Evolutionary conservation across 257 asterid species (phyloP).

Genomic region (Nicotiana noctiflora): DNA sequence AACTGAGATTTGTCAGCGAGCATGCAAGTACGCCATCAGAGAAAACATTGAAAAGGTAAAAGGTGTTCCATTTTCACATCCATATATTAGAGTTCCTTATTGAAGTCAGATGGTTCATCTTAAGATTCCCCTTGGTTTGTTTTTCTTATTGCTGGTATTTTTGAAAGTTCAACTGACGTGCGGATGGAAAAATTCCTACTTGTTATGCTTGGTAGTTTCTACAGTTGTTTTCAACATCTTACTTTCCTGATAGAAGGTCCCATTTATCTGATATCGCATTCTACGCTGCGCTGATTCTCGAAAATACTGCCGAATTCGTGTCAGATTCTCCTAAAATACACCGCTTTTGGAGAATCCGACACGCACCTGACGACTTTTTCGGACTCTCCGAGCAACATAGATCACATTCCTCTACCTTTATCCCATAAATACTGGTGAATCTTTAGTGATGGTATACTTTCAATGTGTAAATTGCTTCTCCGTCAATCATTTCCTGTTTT

Average conservation of each 20-base stretch:
- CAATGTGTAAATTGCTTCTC: not conserved
- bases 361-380: no score
- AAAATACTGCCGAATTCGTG: no score
- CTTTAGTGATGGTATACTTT: no score
- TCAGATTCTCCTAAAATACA: no score
- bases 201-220: not conserved
- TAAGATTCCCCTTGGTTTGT: not conserved
- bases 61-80: not conserved
- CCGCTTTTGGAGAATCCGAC: no score
- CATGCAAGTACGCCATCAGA: slow-evolving; percentile 86
- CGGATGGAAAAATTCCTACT: not conserved
- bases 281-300: no score
- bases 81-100: not conserved
- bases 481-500: not conserved
- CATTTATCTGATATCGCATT: not conserved
- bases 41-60: slow-evolving; percentile 82
- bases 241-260: not conserved
- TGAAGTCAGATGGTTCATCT: not conserved
- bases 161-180: not conserved
- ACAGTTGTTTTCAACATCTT: not conserved
- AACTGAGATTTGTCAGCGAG: slow-evolving; percentile 88
- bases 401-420: not conserved
- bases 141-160: not conserved
- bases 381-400: not conserved
- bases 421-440: not conserved